These are phyloP conservation scores for Medicago ruthenica DNA, from an alignment of 306 rosid species.

Conservation along the genomic window DNA sequence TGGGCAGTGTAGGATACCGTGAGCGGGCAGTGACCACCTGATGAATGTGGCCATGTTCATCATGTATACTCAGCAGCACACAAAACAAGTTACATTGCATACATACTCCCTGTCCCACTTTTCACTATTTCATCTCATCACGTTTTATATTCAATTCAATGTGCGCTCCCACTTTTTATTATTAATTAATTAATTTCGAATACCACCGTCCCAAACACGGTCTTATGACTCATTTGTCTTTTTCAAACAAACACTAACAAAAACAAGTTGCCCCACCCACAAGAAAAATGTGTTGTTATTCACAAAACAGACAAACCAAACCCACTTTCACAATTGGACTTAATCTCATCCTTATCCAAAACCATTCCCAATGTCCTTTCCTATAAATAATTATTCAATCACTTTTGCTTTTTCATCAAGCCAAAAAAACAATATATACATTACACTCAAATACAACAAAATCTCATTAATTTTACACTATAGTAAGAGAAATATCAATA, in stretches of 20 bases:
- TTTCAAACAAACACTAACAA: background rate
- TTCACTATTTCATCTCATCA: background rate
- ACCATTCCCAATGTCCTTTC: background rate
- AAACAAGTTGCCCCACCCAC: constrained; percentile 22
- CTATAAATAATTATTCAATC: constrained; percentile 3
- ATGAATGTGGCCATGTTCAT: background rate
- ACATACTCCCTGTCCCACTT: background rate
- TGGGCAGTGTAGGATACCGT: background rate
- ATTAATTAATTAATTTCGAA: background rate
- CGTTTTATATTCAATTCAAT: background rate
- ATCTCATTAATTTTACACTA: background rate
- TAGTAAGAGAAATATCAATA: constrained; percentile 12
- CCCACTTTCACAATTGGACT: background rate
- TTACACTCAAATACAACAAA: background rate
- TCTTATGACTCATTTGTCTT: background rate
- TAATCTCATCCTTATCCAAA: constrained; percentile 7
- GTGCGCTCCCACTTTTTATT: background rate
- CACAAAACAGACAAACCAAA: background rate
- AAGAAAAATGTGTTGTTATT: background rate
- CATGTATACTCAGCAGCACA: background rate
- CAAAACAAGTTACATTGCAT: background rate
- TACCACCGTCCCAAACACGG: background rate
- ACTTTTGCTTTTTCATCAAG: background rate
- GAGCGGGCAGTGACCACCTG: background rate
- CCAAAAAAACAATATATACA: background rate